Base-by-base conservation (phyloP, 352 stramenopile species). In the Pythium dissotocum region DNA sequence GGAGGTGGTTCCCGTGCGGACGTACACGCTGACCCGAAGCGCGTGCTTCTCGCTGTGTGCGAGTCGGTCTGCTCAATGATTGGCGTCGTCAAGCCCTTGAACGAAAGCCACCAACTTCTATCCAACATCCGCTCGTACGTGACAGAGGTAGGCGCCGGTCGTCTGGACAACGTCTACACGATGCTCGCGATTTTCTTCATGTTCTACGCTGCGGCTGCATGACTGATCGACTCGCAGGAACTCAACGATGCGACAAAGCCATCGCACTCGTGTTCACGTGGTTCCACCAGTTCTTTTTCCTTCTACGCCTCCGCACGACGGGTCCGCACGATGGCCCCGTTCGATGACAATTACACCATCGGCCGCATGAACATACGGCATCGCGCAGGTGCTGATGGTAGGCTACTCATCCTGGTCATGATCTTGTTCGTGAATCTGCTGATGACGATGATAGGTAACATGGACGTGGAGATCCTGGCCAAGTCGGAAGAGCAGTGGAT, bases 1-100 rank as follows among this genome's bases (percentile, higher is more conserved):
- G 61, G 93, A 98, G 65, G 90, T 99, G 52, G 98, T 97, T 61
- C 94, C 97, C 18, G 97, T 99, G 18, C 94, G 94, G 71, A 98
- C 98, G 88, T 97, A 98, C 66, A 94, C 95, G 14, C 77, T 95
- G 24, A 80, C 80, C 59, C 92, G 80, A 75, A 13, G 6, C 61
- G 49, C 5, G 35, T 80, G 16, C 63, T 77, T 35, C 54, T 86
- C 33, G 71, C 71, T 0, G 57, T 83, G 26, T 75, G 67, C 12
- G 77, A 88, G 64, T 32, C 64, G n/a, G 48, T 71, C 2, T 63
- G 63, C 6, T 53, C 86, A 3, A 57, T 14, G 1, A 53, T 89
- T 4, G 68, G 75, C 2, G 57, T 70, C 44, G 46, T 88, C 21
- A 83, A 83, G 56, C 82, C 86, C 57, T 46, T 75, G 51, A 86